phyloP scores from a whole-genome alignment of 176 grass and related monocot species.

The Triticum urartu region DNA sequence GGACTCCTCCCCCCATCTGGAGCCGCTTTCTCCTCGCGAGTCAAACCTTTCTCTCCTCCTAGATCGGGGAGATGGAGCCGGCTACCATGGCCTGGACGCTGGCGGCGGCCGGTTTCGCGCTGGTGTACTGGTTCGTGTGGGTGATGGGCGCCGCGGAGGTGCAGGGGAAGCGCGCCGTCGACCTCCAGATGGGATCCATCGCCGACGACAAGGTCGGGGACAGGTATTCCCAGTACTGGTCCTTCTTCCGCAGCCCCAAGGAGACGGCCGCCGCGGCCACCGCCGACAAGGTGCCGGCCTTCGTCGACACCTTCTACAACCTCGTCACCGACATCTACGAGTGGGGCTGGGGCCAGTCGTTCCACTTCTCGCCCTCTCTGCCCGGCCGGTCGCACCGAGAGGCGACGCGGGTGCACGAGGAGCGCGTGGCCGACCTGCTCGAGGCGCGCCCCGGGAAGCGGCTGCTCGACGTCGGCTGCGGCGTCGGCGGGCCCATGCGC shows the following conservation, averaged over 20 bases:
- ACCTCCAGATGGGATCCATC: slow-evolving; percentile 76
- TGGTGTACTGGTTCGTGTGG: slow-evolving; percentile 77
- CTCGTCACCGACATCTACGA: slow-evolving; percentile 98
- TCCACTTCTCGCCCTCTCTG: slow-evolving; percentile 95
- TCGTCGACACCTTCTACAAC: slow-evolving; percentile 98
- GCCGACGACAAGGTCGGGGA: slow-evolving; percentile 55
- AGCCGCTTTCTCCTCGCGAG: not conserved
- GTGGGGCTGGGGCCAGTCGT: slow-evolving; percentile 97
- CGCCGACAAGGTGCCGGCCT: slow-evolving; percentile 74
- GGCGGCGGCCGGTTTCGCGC: slow-evolving; percentile 30
- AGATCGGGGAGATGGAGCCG: slow-evolving; percentile 49
- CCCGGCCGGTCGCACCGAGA: slow-evolving; percentile 76
- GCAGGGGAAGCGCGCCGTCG: slow-evolving; percentile 66
- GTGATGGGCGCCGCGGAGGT: slow-evolving; percentile 78
- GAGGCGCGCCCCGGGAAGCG: slow-evolving; percentile 40
- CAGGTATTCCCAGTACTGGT: slow-evolving; percentile 76
- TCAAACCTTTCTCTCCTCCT: slow-evolving; percentile 9
- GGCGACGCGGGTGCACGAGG: slow-evolving; percentile 76
- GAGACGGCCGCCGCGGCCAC: slow-evolving; percentile 48
- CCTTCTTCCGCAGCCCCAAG: slow-evolving; percentile 69
- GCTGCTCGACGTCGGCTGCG: slow-evolving; percentile 74
- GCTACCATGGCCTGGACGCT: slow-evolving; percentile 50
- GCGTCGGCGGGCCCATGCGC: slow-evolving; percentile 92
- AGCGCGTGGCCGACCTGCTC: slow-evolving; percentile 83
- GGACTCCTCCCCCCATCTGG: not conserved